Evolutionary conservation across 73 alveolate genomes (phyloP).

Genomic region (Paramecium sonneborni): DNA sequence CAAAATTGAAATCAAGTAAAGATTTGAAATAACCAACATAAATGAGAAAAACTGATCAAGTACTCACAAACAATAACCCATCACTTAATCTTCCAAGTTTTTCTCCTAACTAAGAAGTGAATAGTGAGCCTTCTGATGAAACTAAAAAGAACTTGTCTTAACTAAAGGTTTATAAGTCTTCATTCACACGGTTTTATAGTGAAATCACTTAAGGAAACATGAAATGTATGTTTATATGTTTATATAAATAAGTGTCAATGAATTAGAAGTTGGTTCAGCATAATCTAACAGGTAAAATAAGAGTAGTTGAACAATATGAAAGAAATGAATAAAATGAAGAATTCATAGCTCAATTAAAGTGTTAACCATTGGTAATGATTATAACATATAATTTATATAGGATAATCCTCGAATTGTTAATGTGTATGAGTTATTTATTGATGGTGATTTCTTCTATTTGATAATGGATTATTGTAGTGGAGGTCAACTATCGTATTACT

Average conservation of each 20-base stretch:
- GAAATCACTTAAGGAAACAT: background rate
- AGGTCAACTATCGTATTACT: background rate
- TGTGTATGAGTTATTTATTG: background rate
- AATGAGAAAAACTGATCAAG: background rate
- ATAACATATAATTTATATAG: background rate
- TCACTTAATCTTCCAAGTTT: background rate
- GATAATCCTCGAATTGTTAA: background rate
- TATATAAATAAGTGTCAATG: background rate
- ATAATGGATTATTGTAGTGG: slow-evolving; percentile 23
- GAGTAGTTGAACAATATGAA: background rate
- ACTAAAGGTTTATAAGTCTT: background rate
- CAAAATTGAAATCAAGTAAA: background rate
- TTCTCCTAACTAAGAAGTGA: background rate
- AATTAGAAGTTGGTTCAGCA: slow-evolving; percentile 35
- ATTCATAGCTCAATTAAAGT: background rate
- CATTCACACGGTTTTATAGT: background rate
- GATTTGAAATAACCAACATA: background rate
- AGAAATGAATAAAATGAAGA: background rate
- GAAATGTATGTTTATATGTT: background rate
- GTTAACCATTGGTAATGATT: background rate
- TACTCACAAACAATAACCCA: background rate
- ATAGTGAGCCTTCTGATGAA: background rate
- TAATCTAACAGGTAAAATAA: slow-evolving; percentile 1
- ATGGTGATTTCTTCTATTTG: background rate
- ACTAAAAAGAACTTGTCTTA: background rate